phyloP scores from a whole-genome alignment of 192 early-diverging fungal species.

The Phlyctochytrium arcticum region DNA sequence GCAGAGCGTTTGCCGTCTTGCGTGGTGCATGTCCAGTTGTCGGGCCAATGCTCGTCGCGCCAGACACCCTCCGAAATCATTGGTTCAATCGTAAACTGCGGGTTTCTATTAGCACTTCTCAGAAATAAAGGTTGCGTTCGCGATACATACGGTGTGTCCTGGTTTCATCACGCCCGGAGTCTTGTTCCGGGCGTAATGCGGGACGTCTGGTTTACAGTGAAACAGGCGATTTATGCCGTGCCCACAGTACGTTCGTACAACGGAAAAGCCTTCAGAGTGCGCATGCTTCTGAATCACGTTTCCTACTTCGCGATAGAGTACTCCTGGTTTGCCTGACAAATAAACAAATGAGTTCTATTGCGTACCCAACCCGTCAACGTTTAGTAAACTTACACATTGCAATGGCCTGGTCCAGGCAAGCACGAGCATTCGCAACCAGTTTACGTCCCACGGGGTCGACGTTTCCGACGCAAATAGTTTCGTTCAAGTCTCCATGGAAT shows the following conservation, averaged over 20 bases:
- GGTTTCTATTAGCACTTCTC: not conserved
- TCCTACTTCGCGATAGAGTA: slow-evolving; percentile 88
- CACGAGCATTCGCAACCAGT: slow-evolving; percentile 76
- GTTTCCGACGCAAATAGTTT: slow-evolving; percentile 86
- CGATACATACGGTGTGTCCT: slow-evolving; percentile 64
- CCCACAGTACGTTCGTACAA: slow-evolving; percentile 88
- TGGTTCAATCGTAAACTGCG: slow-evolving; percentile 92
- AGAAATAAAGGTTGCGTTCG: not conserved
- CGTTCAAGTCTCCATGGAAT: slow-evolving; percentile 93
- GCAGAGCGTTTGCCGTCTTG: slow-evolving; percentile 90
- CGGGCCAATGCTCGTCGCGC: slow-evolving; percentile 50
- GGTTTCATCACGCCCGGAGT: slow-evolving; percentile 92
- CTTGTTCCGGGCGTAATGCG: slow-evolving; percentile 96
- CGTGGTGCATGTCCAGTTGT: slow-evolving; percentile 86
- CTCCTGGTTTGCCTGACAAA: slow-evolving; percentile 85
- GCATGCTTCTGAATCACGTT: slow-evolving; percentile 86
- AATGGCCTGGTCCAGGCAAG: slow-evolving; percentile 91
- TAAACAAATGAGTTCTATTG: too few species aligned
- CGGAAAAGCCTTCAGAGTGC: slow-evolving; percentile 78
- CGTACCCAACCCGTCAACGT: too few species aligned
- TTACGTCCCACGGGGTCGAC: slow-evolving; percentile 70
- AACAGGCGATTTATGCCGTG: slow-evolving; percentile 88
- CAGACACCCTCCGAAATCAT: slow-evolving; percentile 90
- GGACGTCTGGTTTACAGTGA: slow-evolving; percentile 86
- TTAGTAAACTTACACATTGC: slow-evolving; percentile 55